Evolutionary conservation across 75 land plant genomes (phyloP).

Genomic region (Selaginella moellendorffii): DNA sequence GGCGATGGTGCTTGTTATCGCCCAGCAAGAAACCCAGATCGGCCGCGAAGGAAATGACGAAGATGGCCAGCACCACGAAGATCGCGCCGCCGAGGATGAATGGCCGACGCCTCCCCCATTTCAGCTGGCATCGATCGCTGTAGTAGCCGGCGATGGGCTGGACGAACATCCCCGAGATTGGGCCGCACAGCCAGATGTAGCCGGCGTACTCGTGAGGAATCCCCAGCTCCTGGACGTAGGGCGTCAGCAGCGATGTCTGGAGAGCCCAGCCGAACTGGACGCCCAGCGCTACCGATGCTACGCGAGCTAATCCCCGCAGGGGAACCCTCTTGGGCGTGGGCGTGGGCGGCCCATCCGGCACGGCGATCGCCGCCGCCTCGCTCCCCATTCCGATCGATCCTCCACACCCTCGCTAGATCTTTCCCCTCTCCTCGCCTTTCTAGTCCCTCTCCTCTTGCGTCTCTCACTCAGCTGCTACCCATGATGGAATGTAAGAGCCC

Average conservation of each 20-base stretch:
- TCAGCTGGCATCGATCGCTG: slow-evolving; percentile 54
- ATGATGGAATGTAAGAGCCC: not conserved
- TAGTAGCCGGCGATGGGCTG: slow-evolving; percentile 76
- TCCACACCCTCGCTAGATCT: not conserved
- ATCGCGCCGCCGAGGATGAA: slow-evolving; percentile 56
- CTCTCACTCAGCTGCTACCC: no score
- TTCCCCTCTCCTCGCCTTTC: not conserved
- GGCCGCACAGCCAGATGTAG: slow-evolving; percentile 95
- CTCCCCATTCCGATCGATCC: not conserved
- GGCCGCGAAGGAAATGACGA: slow-evolving; percentile 57
- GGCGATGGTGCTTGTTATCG: slow-evolving; percentile 29
- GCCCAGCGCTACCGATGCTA: slow-evolving; percentile 72
- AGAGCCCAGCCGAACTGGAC: slow-evolving; percentile 98
- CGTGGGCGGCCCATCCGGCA: not conserved
- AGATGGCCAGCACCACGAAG: slow-evolving; percentile 38
- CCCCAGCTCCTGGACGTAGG: slow-evolving; percentile 91
- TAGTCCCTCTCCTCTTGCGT: no score
- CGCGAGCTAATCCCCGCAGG: slow-evolving; percentile 30
- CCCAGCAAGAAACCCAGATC: slow-evolving; percentile 64
- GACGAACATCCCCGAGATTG: slow-evolving; percentile 73
- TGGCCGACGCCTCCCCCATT: slow-evolving; percentile 66
- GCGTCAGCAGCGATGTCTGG: slow-evolving; percentile 88
- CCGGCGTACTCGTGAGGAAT: slow-evolving; percentile 88
- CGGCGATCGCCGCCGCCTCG: not conserved
- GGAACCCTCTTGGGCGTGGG: slow-evolving; percentile 19